These are phyloP conservation scores for Phaeosphaeriaceae sp. DNA, from an alignment of 2,329 filamentous ascomycete genomes.

Conservation along the genomic window DNA sequence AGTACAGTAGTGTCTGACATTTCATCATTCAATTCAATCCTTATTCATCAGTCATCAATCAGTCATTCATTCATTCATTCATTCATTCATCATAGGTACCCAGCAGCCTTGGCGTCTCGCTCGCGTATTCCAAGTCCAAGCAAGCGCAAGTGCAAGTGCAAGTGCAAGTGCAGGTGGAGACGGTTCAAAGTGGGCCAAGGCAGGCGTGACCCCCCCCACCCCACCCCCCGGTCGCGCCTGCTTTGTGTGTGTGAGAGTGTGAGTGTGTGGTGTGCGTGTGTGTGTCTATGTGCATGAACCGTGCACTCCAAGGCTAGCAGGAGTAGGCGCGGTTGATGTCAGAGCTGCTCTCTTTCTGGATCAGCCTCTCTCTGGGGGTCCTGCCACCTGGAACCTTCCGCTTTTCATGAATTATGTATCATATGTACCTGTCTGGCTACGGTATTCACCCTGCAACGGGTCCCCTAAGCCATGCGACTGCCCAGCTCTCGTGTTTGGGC, in stretches of 20 bases:
- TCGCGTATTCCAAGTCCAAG: too few species aligned
- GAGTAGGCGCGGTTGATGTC: conserved; percentile 45
- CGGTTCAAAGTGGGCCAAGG: neutral
- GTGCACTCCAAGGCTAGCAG: conserved; percentile 20
- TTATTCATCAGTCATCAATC: too few species aligned
- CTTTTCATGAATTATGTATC: conserved; percentile 46
- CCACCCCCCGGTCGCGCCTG: conserved; percentile 26
- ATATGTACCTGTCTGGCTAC: conserved; percentile 41
- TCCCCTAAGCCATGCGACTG: conserved; percentile 17
- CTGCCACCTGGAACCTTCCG: conserved; percentile 48
- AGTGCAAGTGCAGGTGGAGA: too few species aligned
- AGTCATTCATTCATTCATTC: too few species aligned
- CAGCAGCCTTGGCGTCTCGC: too few species aligned
- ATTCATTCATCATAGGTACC: too few species aligned
- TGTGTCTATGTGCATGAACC: too few species aligned
- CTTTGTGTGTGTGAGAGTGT: conserved; percentile 16
- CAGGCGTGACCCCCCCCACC: conserved; percentile 5
- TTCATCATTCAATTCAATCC: too few species aligned
- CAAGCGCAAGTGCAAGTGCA: too few species aligned
- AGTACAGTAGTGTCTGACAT: too few species aligned
- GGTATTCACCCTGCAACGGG: conserved; percentile 17
- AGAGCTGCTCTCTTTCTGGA: conserved; percentile 47
- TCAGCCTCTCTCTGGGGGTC: conserved; percentile 42
- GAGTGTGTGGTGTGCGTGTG: too few species aligned
- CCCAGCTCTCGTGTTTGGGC: conserved; percentile 1